Percentiles rank a stretch among this genome's conserved stretches.
These are phyloP conservation scores for Lavandula angustifolia DNA, from an alignment of 257 asterid species.

Conservation along the genomic window DNA sequence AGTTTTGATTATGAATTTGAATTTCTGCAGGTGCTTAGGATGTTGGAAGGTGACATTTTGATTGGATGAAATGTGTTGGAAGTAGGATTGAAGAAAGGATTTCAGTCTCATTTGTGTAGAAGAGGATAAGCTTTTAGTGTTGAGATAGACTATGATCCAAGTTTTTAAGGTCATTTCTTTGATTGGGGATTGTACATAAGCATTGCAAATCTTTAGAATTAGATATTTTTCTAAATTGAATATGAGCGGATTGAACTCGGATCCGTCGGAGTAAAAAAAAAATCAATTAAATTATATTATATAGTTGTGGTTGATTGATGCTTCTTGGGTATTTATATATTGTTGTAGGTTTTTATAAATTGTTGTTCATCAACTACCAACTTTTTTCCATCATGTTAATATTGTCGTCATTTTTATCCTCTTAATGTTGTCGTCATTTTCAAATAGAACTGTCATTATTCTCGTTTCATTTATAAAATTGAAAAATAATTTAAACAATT, in stretches of 20 bases:
- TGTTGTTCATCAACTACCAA: too few species aligned
- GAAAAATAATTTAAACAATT: too few species aligned
- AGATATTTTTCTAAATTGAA: not conserved
- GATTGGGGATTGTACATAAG: conserved; percentile 7
- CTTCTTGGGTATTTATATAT: too few species aligned
- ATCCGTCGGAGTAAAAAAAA: not conserved
- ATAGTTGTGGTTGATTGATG: too few species aligned
- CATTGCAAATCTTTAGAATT: not conserved
- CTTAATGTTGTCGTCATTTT: too few species aligned
- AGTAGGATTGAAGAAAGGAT: too few species aligned
- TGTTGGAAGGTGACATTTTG: conserved; percentile 61
- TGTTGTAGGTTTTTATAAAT: too few species aligned
- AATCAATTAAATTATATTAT: not conserved
- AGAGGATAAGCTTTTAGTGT: conserved; percentile 21
- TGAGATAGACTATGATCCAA: not conserved
- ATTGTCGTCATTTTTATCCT: too few species aligned
- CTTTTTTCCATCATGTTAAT: too few species aligned
- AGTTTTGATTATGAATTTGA: too few species aligned
- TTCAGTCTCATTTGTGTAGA: conserved; percentile 40
- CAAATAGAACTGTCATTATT: too few species aligned
- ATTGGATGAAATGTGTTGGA: conserved; percentile 23
- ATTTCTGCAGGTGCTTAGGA: conserved; percentile 53
- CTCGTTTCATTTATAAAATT: too few species aligned
- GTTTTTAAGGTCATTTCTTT: not conserved
- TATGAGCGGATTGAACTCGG: not conserved